Percentiles rank a stretch among this genome's conserved stretches.
These are phyloP conservation scores for Solanum hybrid DNA, from an alignment of 305 asterid genomes.

Conservation along the genomic window DNA sequence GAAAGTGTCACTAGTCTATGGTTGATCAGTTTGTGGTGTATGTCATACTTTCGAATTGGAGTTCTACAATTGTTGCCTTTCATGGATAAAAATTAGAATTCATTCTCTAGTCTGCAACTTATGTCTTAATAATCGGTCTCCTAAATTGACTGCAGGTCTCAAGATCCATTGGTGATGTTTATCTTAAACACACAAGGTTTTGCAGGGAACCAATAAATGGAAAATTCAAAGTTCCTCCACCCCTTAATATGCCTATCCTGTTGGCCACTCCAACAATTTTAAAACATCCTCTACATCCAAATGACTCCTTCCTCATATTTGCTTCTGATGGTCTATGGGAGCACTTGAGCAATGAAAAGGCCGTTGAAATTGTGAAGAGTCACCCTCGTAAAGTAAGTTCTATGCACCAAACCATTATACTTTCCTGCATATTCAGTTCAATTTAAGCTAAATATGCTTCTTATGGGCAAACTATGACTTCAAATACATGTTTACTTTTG, in stretches of 20 bases:
- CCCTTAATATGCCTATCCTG: slow-evolving; percentile 25
- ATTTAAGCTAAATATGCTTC: background rate
- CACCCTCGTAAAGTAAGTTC: slow-evolving; percentile 26
- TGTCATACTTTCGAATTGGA: background rate
- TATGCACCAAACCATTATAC: background rate
- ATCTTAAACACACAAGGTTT: slow-evolving; percentile 22
- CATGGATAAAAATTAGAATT: background rate
- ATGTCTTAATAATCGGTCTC: background rate
- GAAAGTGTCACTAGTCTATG: background rate
- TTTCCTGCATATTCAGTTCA: background rate
- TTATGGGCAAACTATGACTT: background rate
- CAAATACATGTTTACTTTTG: background rate
- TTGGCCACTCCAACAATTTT: slow-evolving; percentile 26
- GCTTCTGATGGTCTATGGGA: slow-evolving; percentile 42
- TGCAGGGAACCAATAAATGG: slow-evolving; percentile 21
- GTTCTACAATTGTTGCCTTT: background rate
- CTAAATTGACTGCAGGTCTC: slow-evolving; percentile 23
- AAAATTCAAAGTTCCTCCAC: slow-evolving; percentile 26
- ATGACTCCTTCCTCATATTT: slow-evolving; percentile 29
- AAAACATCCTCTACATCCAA: slow-evolving; percentile 23
- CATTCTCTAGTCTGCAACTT: background rate
- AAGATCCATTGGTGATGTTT: slow-evolving; percentile 30
- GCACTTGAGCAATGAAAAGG: slow-evolving; percentile 30
- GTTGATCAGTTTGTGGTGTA: background rate
- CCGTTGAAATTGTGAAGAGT: slow-evolving; percentile 26